A percentile compares a stretch with the other conserved stretches of the same genome.
Evolutionary conservation across 2,329 filamentous ascomycete species (phyloP).

Genomic region (Cytospora piceicola): DNA sequence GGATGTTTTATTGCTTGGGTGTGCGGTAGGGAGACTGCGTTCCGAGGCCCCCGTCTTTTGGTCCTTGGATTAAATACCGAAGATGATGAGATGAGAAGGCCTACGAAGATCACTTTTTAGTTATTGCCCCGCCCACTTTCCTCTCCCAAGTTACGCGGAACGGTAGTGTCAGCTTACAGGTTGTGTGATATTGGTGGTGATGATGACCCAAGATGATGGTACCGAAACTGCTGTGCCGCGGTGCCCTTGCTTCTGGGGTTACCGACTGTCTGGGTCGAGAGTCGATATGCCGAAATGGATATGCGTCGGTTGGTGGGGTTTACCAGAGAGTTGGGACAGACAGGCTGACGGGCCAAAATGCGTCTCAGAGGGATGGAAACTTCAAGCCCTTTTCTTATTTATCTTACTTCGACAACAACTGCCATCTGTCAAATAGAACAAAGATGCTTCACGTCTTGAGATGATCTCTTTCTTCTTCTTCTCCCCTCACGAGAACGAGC

Average conservation of each 20-base stretch:
- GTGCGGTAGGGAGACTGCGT: not conserved
- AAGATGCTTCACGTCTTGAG: not conserved
- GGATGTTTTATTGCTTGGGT: not conserved
- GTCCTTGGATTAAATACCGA: not conserved
- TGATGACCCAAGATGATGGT: not conserved
- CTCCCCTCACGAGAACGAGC: not conserved
- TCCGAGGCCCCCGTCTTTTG: not conserved
- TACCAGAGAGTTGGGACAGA: slow-evolving; percentile 28
- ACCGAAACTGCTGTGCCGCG: slow-evolving; percentile 3
- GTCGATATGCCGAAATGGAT: slow-evolving; percentile 26
- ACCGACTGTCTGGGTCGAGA: slow-evolving; percentile 26
- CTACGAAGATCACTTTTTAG: not conserved
- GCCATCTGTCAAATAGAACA: not conserved
- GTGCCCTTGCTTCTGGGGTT: slow-evolving; percentile 16
- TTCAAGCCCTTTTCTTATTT: not conserved
- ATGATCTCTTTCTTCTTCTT: not conserved
- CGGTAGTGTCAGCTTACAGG: slow-evolving; percentile 15
- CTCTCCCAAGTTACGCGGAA: not conserved
- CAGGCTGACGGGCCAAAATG: slow-evolving; percentile 12
- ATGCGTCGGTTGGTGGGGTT: slow-evolving; percentile 23
- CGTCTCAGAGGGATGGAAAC: slow-evolving; percentile 10
- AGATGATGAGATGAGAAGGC: not conserved
- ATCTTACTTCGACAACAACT: not conserved
- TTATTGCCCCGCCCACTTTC: not conserved
- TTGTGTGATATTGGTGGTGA: not conserved